Percentiles rank a stretch among this genome's conserved stretches.
Conservation (phyloP, 2,329 filamentous ascomycete species). For the Fusarium begoniae region DNA sequence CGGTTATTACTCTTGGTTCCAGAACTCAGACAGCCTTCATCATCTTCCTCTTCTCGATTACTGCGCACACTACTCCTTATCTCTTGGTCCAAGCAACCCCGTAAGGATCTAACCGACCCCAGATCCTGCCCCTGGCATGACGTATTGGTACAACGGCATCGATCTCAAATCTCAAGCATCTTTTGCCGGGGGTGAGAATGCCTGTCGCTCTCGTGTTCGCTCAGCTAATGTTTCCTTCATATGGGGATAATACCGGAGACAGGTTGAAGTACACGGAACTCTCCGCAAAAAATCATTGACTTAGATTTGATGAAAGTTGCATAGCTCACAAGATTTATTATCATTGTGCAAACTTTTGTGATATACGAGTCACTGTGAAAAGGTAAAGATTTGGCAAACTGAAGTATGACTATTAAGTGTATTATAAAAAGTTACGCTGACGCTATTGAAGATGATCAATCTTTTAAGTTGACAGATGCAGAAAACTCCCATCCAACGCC, state of each 20-base stretch:
- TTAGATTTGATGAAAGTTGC: not conserved
- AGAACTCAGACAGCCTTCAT: not conserved
- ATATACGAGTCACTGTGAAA: not conserved
- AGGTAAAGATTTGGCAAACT: not conserved
- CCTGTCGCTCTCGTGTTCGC: conserved; percentile 31
- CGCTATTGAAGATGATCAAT: not conserved
- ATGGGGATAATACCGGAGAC: not conserved
- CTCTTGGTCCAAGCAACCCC: conserved; percentile 3
- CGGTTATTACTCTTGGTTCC: not conserved
- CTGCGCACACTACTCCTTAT: not conserved
- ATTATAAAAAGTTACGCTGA: not conserved
- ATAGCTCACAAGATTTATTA: not conserved
- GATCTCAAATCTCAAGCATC: conserved; percentile 18
- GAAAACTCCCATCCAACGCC: conserved; percentile 20
- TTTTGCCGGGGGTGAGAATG: conserved; percentile 9
- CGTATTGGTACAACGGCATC: not conserved
- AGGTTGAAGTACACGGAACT: not conserved
- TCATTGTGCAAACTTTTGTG: not conserved
- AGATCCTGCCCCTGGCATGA: conserved; percentile 9
- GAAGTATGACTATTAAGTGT: not conserved
- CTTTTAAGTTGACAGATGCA: not conserved
- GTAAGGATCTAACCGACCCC: conserved; percentile 7
- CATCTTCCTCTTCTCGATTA: not conserved
- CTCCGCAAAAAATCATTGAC: not conserved
- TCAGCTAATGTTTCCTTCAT: not conserved